A percentile compares a stretch with the other conserved stretches of the same genome.
These are phyloP conservation scores for Pyricularia sp. DNA, from an alignment of 2,329 filamentous ascomycete genomes.

Conservation along the genomic window DNA sequence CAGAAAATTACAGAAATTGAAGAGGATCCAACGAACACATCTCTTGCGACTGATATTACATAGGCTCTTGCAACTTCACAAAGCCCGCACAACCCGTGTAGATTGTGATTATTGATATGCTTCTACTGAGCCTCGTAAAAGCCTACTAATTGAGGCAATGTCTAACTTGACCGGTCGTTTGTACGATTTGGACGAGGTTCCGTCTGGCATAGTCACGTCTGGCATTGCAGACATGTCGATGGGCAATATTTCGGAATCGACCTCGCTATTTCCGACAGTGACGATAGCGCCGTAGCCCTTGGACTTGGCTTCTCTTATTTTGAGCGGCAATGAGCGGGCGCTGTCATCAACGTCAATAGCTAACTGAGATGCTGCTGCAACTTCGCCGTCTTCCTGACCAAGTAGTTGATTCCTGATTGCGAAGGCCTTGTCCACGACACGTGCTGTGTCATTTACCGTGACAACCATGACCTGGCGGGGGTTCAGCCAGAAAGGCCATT, in stretches of 20 bases:
- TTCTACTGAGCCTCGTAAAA: slow-evolving; percentile 35
- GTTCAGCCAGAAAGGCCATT: slow-evolving; percentile 84
- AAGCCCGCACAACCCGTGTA: background rate
- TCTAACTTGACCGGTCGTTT: slow-evolving; percentile 21
- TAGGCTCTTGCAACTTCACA: background rate
- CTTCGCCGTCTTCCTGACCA: slow-evolving; percentile 22
- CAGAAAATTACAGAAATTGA: background rate
- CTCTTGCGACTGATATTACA: background rate
- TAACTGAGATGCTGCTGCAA: slow-evolving; percentile 43
- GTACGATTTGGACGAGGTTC: background rate
- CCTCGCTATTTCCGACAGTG: slow-evolving; percentile 59
- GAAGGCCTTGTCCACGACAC: slow-evolving; percentile 40
- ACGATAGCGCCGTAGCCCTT: slow-evolving; percentile 68
- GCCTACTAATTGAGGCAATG: slow-evolving; percentile 32
- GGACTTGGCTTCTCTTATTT: slow-evolving; percentile 60
- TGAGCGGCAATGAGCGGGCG: slow-evolving; percentile 53
- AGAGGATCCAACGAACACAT: background rate
- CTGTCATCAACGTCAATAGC: slow-evolving; percentile 63
- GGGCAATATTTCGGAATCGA: slow-evolving; percentile 46
- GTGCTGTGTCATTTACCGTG: slow-evolving; percentile 55
- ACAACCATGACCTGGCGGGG: slow-evolving; percentile 69
- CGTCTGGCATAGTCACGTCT: background rate
- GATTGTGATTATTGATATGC: slow-evolving; percentile 31
- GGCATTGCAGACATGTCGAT: slow-evolving; percentile 26
- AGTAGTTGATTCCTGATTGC: slow-evolving; percentile 36